Evolutionary conservation across 192 early-diverging fungal species (phyloP).

Genomic region (Coemansia sp.): DNA sequence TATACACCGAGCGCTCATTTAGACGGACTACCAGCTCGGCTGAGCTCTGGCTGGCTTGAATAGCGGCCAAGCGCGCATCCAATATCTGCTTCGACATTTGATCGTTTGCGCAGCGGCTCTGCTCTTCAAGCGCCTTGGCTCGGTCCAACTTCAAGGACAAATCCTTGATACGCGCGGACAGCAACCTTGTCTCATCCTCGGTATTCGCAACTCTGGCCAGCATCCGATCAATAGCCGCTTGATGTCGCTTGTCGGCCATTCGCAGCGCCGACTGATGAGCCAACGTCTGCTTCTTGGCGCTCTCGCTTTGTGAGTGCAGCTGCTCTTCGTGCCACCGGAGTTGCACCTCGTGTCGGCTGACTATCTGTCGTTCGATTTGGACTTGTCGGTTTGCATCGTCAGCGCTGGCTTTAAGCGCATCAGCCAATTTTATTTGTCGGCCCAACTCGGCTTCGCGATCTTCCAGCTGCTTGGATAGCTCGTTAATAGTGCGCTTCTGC

Average conservation of each 20-base stretch:
- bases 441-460: conserved; percentile 26
- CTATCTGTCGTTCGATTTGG: conserved; percentile 7
- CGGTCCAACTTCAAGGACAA: conserved; percentile 23
- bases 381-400: conserved; percentile 25
- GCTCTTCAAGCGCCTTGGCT: conserved; percentile 1
- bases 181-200: conserved; percentile 15
- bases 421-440: conserved; percentile 12
- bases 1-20: conserved; percentile 16
- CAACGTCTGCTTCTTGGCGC: conserved; percentile 1
- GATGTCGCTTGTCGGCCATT: conserved; percentile 22
- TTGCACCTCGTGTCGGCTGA: conserved; percentile 12
- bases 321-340: conserved; percentile 30
- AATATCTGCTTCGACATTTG: conserved; percentile 13
- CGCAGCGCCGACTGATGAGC: conserved; percentile 21
- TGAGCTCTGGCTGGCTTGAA: conserved; percentile 9
- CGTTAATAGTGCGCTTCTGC: conserved; percentile 31
- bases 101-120: conserved; percentile 1
- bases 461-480: conserved; percentile 32
- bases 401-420: conserved; percentile 14
- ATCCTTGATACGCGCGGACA: conserved; percentile 20
- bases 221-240: conserved; percentile 15
- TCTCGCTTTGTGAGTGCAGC: conserved; percentile 18
- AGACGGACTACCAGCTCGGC: conserved; percentile 20
- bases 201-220: conserved; percentile 14
- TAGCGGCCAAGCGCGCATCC: conserved; percentile 18